phyloP scores from a whole-genome alignment of 768 basidiomycete genomes.

The Leccinum disarticulatum region DNA sequence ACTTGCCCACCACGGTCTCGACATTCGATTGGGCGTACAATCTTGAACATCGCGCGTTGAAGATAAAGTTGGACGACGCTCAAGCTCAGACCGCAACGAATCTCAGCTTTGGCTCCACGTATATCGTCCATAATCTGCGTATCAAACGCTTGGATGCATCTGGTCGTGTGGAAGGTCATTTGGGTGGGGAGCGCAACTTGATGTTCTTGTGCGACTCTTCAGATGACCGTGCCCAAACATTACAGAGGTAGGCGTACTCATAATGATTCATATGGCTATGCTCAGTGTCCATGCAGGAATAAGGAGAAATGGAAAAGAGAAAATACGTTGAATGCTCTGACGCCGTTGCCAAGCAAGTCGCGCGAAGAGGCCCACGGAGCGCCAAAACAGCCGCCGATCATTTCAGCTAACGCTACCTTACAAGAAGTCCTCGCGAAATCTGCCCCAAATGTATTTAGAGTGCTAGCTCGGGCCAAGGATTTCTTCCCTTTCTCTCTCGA shows the following conservation, averaged over 20 bases:
- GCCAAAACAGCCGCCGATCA: not conserved
- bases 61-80: conserved; percentile 48
- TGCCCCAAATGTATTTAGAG: conserved; percentile 39
- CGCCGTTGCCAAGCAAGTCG: not conserved
- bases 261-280: not conserved
- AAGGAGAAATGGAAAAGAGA: conserved; percentile 34
- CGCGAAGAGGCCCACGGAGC: conserved; percentile 5
- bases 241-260: conserved; percentile 21
- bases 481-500: conserved; percentile 52
- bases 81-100: conserved; percentile 43
- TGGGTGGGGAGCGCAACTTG: conserved; percentile 32
- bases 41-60: conserved; percentile 52
- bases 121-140: conserved; percentile 51
- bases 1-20: conserved; percentile 35
- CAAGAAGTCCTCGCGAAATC: conserved; percentile 36
- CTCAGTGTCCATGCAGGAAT: conserved; percentile 27
- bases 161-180: conserved; percentile 21
- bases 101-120: conserved; percentile 42
- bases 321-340: conserved; percentile 8
- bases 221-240: conserved; percentile 15
- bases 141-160: conserved; percentile 31
- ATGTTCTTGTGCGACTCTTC: conserved; percentile 21
- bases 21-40: conserved; percentile 40
- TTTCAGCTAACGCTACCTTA: conserved; percentile 29
- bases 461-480: conserved; percentile 52